Evolutionary conservation across 352 stramenopile species (phyloP).

Genomic region (Globisporangium orthogonon): DNA sequence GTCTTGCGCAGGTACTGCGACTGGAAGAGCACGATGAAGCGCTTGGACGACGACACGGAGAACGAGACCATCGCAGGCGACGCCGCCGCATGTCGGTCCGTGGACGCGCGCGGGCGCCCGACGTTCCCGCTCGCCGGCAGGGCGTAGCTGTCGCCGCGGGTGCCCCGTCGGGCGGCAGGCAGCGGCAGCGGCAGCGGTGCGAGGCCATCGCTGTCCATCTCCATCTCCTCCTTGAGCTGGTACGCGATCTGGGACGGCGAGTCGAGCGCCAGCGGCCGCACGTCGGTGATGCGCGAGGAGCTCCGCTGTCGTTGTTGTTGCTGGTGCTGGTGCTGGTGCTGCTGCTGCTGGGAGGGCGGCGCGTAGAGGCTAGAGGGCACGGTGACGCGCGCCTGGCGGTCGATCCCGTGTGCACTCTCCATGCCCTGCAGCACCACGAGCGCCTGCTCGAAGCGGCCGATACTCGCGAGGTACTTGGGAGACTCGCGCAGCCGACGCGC

Average conservation of each 20-base stretch:
- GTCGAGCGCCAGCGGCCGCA: slow-evolving; percentile 1
- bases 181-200: slow-evolving; percentile 5
- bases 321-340: slow-evolving; percentile 19
- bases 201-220: slow-evolving; percentile 15
- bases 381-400: slow-evolving; percentile 38
- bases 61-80: slow-evolving; percentile 33
- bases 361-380: slow-evolving; percentile 58
- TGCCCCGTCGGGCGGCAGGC: slow-evolving; percentile 1
- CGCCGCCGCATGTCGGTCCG: slow-evolving; percentile 16
- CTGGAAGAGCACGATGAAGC: slow-evolving; percentile 33
- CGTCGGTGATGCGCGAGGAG: slow-evolving; percentile 11
- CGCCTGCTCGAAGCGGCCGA: slow-evolving; percentile 52
- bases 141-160: slow-evolving; percentile 10
- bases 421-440: slow-evolving; percentile 44
- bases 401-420: slow-evolving; percentile 52
- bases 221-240: slow-evolving; percentile 10
- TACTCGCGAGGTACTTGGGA: slow-evolving; percentile 61
- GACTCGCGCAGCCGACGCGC: slow-evolving; percentile 44
- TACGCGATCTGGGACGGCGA: slow-evolving; percentile 9
- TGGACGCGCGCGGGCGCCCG: slow-evolving; percentile 15
- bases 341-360: slow-evolving; percentile 25
- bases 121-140: slow-evolving; percentile 17
- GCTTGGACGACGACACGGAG: slow-evolving; percentile 26
- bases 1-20: slow-evolving; percentile 29
- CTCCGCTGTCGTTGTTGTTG: slow-evolving; percentile 18